phyloP scores from a whole-genome alignment of 148 eudicot genomes.

The Chenopodium berlandieri region DNA sequence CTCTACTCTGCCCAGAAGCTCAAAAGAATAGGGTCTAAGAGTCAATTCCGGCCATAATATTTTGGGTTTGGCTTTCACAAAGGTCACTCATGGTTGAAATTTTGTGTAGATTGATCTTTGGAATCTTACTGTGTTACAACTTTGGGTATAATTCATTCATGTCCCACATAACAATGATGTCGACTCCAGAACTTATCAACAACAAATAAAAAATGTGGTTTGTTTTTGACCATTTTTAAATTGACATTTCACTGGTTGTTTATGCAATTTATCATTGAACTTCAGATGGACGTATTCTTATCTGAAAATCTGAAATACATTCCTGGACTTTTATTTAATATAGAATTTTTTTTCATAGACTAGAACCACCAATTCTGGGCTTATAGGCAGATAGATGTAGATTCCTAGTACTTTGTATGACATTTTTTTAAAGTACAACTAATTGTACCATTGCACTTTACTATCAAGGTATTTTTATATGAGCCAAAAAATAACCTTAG shows the following conservation, averaged over 20 bases:
- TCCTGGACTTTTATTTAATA: background rate
- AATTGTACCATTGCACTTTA: too few species aligned
- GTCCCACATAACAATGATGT: constrained; percentile 10
- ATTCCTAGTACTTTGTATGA: too few species aligned
- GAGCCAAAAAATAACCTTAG: too few species aligned
- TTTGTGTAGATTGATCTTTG: background rate
- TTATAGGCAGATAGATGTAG: background rate
- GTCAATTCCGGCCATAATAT: background rate
- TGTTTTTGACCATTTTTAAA: constrained; percentile 6
- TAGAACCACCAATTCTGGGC: background rate
- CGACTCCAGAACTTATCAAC: constrained; percentile 8
- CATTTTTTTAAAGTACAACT: too few species aligned
- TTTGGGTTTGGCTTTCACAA: background rate
- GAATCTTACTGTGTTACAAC: background rate
- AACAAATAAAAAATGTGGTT: constrained; percentile 9
- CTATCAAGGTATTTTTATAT: too few species aligned
- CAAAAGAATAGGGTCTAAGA: background rate
- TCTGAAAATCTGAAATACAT: background rate
- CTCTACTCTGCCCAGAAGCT: too few species aligned
- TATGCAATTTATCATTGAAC: background rate
- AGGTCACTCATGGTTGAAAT: background rate
- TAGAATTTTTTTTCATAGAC: background rate
- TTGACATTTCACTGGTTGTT: background rate
- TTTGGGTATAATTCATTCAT: background rate
- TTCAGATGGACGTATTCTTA: background rate